Percentiles rank a stretch among this genome's conserved stretches.
Conservation (phyloP, 768 basidiomycete genomes). For the Pseudohyphozyma bogoriensis region DNA sequence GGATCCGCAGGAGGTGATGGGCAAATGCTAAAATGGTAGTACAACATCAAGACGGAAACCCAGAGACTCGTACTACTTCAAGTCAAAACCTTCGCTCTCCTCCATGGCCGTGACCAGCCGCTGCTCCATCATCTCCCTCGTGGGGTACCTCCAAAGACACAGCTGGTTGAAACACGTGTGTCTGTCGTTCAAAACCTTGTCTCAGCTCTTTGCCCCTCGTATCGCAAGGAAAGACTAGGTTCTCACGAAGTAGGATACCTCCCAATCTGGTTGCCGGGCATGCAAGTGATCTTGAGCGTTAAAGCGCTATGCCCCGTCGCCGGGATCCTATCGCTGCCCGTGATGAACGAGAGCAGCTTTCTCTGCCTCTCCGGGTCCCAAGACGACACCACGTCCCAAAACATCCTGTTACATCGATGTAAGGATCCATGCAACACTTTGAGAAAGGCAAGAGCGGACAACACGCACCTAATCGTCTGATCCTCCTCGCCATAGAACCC, state of each 20-base stretch:
- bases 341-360: conserved; percentile 30
- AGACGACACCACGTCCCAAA: conserved; percentile 15
- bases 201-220: not conserved
- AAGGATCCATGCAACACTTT: not conserved
- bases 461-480: conserved; percentile 24
- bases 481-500: conserved; percentile 18
- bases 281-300: conserved; percentile 20
- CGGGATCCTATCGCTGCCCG: conserved; percentile 29
- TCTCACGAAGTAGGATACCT: too few relatives aligned
- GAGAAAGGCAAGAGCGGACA: too few relatives aligned
- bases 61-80: not conserved
- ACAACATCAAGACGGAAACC: too few relatives aligned
- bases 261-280: not conserved
- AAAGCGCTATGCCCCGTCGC: conserved; percentile 26
- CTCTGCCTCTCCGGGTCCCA: conserved; percentile 7
- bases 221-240: not conserved
- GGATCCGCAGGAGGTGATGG: too few relatives aligned
- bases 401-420: conserved; percentile 1
- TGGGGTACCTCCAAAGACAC: not conserved
- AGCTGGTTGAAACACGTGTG: conserved; percentile 33
- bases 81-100: conserved; percentile 5
- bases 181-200: not conserved
- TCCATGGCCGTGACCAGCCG: conserved; percentile 14
- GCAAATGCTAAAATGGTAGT: too few relatives aligned
- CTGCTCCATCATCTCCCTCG: conserved; percentile 4